Evolutionary conservation across 1,284 basidiomycete genomes (phyloP), one percentile per base, ranked within the genome.

Genomic region (Puccinia sorghi): DNA sequence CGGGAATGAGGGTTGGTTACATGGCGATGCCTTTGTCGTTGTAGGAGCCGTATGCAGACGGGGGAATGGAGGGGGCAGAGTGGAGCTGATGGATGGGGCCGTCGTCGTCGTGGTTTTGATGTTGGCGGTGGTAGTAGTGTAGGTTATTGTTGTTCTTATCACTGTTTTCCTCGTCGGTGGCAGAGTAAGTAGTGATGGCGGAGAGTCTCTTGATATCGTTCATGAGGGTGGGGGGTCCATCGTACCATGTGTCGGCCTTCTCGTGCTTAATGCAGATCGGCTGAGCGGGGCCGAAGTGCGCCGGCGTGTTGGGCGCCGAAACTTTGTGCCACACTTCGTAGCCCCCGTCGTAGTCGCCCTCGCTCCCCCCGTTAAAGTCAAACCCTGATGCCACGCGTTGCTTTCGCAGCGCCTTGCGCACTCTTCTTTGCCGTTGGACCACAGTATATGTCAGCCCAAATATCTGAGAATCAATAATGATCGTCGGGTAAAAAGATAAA

Each of bases 331-430:
- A 69, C 1, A 54, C 15, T 27, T 69, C 52, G 32, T 52, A 54
- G 22, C 13, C 7, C 39, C 37, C 39, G 48, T 69, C 50, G 48
- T 69, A 46, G 27, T 69, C 66, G 20, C 52, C 66, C 25, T 25
- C 54, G 43, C 11, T 41, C 27, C 66, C 66, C 13, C 48, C 66
- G 22, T 69, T 69, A 15, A 69, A 69, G 41, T 69, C 66, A 7
- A 69, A 69, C 13, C 66, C 66, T 3, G 66, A 69, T 4, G 37
- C 48, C 22, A 52, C 66, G 3, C 66, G 66, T 22, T 37, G 15
- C 3, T 17, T 17, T 5, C 66, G 66, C 8, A 69, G 37, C 13
- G 66, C 12, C 17, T n/a, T 25, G 17, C 48, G 46, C 46, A 48
- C 37, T 0, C 22, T 52, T 5, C 22, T 52, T 0, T 25, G 66